Conservation (phyloP, 1,284 basidiomycete genomes). For the Cutaneotrichosporon mucoides region DNA sequence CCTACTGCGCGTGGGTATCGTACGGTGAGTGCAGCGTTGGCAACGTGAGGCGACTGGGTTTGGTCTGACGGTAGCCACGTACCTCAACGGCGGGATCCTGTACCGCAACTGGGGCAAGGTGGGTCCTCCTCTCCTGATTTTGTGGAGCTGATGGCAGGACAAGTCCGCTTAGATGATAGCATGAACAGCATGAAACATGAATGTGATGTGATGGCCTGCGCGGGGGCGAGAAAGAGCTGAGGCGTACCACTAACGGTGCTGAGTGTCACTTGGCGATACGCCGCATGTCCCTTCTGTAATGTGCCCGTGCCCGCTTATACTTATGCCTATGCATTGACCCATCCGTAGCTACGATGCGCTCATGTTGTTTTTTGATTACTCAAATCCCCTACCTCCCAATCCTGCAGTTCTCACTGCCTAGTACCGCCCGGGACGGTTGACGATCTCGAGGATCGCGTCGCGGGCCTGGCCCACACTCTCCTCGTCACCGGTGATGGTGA, state of each 20-base stretch:
- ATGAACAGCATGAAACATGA: too few species aligned
- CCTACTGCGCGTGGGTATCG: slow-evolving; percentile 56
- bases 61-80: slow-evolving; percentile 49
- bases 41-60: too few species aligned
- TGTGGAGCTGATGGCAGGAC: not conserved
- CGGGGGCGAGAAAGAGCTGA: too few species aligned
- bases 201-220: too few species aligned
- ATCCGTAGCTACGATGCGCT: not conserved
- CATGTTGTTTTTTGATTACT: not conserved
- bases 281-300: too few species aligned
- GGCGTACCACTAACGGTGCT: too few species aligned
- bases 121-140: not conserved
- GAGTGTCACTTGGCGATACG: too few species aligned
- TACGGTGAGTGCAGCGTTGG: slow-evolving; percentile 22
- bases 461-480: slow-evolving; percentile 68
- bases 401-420: not conserved
- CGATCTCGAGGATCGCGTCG: slow-evolving; percentile 71
- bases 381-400: too few species aligned
- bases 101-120: slow-evolving; percentile 14
- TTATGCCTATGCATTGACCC: not conserved
- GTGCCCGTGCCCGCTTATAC: too few species aligned
- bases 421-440: slow-evolving; percentile 28
- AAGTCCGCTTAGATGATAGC: not conserved
- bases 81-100: slow-evolving; percentile 60
- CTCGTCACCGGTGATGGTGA: slow-evolving; percentile 72